Base-by-base conservation (phyloP, 331 rosid species). In the Ulmus americana region DNA sequence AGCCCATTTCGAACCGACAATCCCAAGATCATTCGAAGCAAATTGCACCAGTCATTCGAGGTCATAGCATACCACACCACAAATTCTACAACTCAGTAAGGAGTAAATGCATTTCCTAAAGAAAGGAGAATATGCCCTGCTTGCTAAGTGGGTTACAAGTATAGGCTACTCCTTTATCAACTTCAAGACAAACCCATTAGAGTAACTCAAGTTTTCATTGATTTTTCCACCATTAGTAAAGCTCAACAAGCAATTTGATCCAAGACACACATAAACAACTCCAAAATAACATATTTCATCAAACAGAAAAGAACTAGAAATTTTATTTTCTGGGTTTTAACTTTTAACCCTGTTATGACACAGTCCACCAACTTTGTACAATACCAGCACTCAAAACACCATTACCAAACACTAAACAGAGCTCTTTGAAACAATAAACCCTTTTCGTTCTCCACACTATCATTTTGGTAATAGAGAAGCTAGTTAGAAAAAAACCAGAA, bases 101-200 rank as follows among this genome's bases (percentile, higher is more conserved):
- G 14, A 13, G 7, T 49, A 20, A 20, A 53, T 51, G 41, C 55
- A 55, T 12, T 20, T 39, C 65, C 59, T 55, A 35, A 55, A 69
- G 5, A 68, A 64, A 59, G 11, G 63, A 10, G 59, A 66, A 65
- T 20, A 38, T 20, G 9, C 58, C 35, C 10, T 55, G 64, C 55
- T 15, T 49, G 69, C 47, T 61, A 57, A 67, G 76, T 54, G 45
- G 66, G 76, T 60, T 59, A 65, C 12, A 2, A 28, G 3, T 28
- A 28, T 28, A 28, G 35, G 35, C 10, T 7, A 1, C 63, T 46
- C 38, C 51, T 14, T 49, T 61, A 44, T 39, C 11, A 15, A 55
- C 58, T 70, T 52, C 47, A 62, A 75, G 62, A 63, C 39, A 45
- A 38, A 64, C 48, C 39, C 64, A 64, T 43, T 8, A 15, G 1